Conservation (phyloP, 345 rosid species). For the Salix udensis region DNA sequence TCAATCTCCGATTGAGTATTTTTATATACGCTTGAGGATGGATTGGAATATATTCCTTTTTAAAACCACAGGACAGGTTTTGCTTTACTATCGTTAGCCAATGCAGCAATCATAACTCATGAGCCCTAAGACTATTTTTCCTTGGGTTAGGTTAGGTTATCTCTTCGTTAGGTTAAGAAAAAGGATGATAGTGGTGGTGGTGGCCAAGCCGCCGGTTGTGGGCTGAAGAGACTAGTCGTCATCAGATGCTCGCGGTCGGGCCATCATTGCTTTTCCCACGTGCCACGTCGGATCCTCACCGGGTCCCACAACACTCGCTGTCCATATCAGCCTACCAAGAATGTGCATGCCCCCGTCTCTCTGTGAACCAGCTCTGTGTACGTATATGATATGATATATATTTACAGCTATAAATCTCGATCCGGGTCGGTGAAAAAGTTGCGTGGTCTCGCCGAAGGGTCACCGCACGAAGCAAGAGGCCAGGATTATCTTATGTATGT, state of each 20-base stretch:
- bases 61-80: neutral
- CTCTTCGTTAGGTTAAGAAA: neutral
- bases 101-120: neutral
- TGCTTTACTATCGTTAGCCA: neutral
- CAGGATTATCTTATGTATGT: conserved; percentile 2
- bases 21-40: neutral
- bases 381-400: neutral
- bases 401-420: neutral
- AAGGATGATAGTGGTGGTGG: neutral
- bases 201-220: conserved; percentile 26
- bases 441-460: conserved; percentile 17
- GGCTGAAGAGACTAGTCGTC: conserved; percentile 20
- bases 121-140: neutral
- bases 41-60: neutral
- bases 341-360: neutral
- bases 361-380: neutral
- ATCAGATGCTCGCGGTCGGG: conserved; percentile 27
- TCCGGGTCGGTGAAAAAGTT: conserved; percentile 28
- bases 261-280: neutral
- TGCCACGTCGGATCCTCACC: conserved; percentile 18
- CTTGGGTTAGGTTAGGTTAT: neutral
- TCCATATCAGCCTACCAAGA: neutral
- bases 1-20: neutral
- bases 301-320: conserved; percentile 20
- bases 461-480: conserved; percentile 28